Evolutionary conservation across 2,329 filamentous ascomycete species (phyloP).

Genomic region (Coniella lustricola): DNA sequence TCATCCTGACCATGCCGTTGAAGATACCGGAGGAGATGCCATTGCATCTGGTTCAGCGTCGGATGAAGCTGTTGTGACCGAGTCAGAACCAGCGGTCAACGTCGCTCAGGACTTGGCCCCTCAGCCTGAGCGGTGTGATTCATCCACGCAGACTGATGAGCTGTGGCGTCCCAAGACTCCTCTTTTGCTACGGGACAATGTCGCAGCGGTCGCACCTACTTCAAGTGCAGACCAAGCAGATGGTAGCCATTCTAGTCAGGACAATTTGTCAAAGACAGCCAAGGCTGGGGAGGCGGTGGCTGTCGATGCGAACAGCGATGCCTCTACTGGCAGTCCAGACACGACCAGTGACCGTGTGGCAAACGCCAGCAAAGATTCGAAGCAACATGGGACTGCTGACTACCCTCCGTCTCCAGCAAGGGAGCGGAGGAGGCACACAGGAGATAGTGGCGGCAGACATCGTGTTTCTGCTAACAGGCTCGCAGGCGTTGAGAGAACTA

Average conservation of each 20-base stretch:
- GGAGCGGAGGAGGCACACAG: conserved; percentile 10
- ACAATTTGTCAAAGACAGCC: conserved; percentile 37
- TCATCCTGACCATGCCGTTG: neutral
- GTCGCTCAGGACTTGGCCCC: neutral
- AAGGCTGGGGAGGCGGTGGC: conserved; percentile 47
- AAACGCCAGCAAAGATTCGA: conserved; percentile 22
- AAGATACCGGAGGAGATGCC: neutral
- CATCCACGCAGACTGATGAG: conserved; percentile 25
- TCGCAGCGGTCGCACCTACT: conserved; percentile 41
- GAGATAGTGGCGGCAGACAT: conserved; percentile 22
- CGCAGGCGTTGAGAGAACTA: conserved; percentile 41
- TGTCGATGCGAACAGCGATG: conserved; percentile 47
- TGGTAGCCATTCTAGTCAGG: conserved; percentile 33
- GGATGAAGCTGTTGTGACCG: conserved; percentile 1
- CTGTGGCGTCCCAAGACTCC: conserved; percentile 12
- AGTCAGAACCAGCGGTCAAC: conserved; percentile 2
- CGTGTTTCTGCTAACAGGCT: conserved; percentile 48
- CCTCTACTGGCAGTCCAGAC: conserved; percentile 38
- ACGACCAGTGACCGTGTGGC: conserved; percentile 18
- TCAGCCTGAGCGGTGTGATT: conserved; percentile 21
- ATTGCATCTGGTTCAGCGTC: conserved; percentile 18
- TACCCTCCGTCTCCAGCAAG: conserved; percentile 11
- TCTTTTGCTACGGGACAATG: conserved; percentile 27
- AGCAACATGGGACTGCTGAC: conserved; percentile 15
- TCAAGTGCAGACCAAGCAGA: conserved; percentile 34